Evolutionary conservation across 345 rosid species (phyloP).

Genomic region (Eucalyptus lansdowneana): DNA sequence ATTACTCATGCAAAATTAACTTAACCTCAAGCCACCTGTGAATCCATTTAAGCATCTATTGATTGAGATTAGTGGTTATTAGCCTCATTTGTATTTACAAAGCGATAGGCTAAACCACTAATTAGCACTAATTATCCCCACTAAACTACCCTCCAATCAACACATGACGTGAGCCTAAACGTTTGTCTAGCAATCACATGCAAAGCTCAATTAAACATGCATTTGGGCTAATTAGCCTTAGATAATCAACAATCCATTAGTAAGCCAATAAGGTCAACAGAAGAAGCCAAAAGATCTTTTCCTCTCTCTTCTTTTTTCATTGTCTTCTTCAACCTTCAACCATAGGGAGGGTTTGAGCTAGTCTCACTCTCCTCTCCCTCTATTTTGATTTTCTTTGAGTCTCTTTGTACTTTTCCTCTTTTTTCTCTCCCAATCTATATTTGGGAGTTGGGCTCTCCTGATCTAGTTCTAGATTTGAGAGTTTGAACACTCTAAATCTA

Average conservation of each 20-base stretch:
- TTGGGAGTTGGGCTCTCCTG: too few relatives aligned
- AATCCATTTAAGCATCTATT: background rate
- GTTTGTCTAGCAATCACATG: background rate
- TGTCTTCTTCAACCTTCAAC: too few relatives aligned
- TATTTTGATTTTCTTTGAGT: too few relatives aligned
- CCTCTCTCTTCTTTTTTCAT: background rate
- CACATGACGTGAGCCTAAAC: background rate
- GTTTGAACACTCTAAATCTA: background rate
- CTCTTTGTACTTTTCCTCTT: background rate
- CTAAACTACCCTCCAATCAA: background rate
- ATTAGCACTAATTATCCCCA: background rate
- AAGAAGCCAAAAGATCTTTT: background rate
- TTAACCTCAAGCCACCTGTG: background rate
- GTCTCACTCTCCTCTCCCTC: too few relatives aligned
- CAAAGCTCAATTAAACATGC: background rate
- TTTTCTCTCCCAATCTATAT: too few relatives aligned
- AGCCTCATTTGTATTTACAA: background rate
- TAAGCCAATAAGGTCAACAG: background rate
- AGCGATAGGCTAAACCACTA: background rate
- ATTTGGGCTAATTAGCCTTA: background rate
- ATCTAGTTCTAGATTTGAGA: background rate
- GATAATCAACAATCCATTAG: background rate
- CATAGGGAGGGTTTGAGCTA: too few relatives aligned
- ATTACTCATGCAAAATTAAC: too few relatives aligned
- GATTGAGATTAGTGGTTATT: background rate